Evolutionary conservation across 371 early-diverging fungal species (phyloP).

Genomic region (Rhizomucor pusillus): DNA sequence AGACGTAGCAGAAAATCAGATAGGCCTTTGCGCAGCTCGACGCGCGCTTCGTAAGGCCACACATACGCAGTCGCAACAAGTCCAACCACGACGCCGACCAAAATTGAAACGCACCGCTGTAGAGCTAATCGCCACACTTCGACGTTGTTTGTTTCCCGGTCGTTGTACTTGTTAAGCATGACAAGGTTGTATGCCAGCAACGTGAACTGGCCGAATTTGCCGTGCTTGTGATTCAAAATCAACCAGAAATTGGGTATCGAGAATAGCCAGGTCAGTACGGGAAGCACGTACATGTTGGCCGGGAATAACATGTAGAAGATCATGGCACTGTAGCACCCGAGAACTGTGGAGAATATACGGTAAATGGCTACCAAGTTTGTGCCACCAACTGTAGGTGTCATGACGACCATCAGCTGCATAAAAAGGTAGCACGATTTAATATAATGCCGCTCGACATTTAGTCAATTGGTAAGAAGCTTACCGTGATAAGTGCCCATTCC

Average conservation of each 20-base stretch:
- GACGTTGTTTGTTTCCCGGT: conserved; percentile 59
- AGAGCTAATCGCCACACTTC: conserved; percentile 58
- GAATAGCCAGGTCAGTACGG: conserved; percentile 63
- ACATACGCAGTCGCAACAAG: conserved; percentile 65
- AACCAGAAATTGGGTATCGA: conserved; percentile 71
- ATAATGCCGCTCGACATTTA: no score
- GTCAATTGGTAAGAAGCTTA: conserved; percentile 26
- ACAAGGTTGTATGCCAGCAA: conserved; percentile 78
- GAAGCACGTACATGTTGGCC: conserved; percentile 46
- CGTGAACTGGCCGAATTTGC: conserved; percentile 75
- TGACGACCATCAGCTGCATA: conserved; percentile 64
- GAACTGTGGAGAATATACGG: conserved; percentile 72
- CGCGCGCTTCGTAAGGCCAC: conserved; percentile 86
- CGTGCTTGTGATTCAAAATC: conserved; percentile 68
- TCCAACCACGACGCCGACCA: conserved; percentile 72
- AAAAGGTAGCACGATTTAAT: background rate
- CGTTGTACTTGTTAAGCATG: conserved; percentile 72
- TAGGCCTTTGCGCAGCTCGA: conserved; percentile 70
- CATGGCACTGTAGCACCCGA: conserved; percentile 66
- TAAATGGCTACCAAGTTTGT: conserved; percentile 72
- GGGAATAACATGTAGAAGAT: conserved; percentile 59
- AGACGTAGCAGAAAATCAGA: conserved; percentile 65
- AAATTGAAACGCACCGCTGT: conserved; percentile 66
- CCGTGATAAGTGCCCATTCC: conserved; percentile 83
- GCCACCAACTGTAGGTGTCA: conserved; percentile 88